These are phyloP conservation scores for Eimeria maxima DNA, from an alignment of 169 alveolate species.

Conservation along the genomic window DNA sequence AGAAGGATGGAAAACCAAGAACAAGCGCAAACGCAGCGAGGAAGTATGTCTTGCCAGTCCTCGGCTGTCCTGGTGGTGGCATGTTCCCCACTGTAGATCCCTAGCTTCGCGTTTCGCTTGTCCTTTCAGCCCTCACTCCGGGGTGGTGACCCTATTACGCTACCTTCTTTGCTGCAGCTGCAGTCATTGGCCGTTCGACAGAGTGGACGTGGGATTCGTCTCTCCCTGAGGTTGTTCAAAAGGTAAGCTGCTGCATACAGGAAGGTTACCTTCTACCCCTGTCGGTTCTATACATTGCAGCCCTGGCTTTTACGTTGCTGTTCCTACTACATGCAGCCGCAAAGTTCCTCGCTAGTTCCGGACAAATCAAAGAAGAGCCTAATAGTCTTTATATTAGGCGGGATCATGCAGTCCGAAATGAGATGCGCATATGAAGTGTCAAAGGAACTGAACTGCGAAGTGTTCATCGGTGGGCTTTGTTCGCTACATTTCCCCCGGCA, in stretches of 20 bases:
- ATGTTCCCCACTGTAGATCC: background rate
- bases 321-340: background rate
- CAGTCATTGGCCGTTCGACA: conserved; percentile 75
- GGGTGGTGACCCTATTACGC: background rate
- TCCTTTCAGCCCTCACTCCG: background rate
- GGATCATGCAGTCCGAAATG: conserved; percentile 81
- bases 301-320: background rate
- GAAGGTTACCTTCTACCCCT: background rate
- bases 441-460: conserved; percentile 76
- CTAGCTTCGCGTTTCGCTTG: background rate
- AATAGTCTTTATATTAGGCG: conserved; percentile 82
- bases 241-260: background rate
- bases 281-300: background rate
- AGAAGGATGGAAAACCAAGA: conserved; percentile 18
- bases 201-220: conserved; percentile 68
- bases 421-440: conserved; percentile 84
- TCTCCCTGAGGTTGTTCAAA: conserved; percentile 40
- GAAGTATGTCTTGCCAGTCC: conserved; percentile 28
- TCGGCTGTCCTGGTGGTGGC: background rate
- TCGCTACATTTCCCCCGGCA: background rate
- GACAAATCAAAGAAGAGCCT: conserved; percentile 54
- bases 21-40: conserved; percentile 47
- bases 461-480: conserved; percentile 78
- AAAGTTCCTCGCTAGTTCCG: background rate
- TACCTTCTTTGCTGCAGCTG: conserved; percentile 24